Evolutionary conservation across 2,329 filamentous ascomycete genomes (phyloP).

Genomic region (Drechslerella dactyloides): DNA sequence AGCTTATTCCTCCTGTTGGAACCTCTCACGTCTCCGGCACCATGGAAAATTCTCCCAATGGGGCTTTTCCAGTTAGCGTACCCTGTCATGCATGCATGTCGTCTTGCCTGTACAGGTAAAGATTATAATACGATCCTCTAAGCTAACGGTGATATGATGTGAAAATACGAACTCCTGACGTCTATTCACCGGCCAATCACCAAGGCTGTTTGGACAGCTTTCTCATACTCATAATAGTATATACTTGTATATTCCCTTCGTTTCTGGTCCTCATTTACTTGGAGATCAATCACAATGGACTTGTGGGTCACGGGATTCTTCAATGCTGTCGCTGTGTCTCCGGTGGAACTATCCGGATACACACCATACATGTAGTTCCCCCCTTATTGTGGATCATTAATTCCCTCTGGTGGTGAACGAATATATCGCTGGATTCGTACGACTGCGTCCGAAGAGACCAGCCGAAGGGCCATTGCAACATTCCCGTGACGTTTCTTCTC

Average conservation of each 20-base stretch:
- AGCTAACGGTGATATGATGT: neutral
- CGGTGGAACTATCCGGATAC: neutral
- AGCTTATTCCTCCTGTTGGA: constrained; percentile 6
- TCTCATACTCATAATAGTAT: too few relatives aligned
- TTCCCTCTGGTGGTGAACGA: constrained; percentile 1
- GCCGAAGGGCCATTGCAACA: too few relatives aligned
- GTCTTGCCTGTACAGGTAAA: neutral
- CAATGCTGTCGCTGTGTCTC: neutral
- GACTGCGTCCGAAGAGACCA: too few relatives aligned
- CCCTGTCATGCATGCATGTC: neutral
- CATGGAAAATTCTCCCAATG: constrained; percentile 4
- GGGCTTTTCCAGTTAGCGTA: neutral
- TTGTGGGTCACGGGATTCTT: constrained; percentile 9
- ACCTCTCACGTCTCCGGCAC: constrained; percentile 6
- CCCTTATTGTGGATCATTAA: constrained; percentile 4
- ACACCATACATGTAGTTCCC: too few relatives aligned
- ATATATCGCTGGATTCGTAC: too few relatives aligned
- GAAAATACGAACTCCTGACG: constrained; percentile 2
- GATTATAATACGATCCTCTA: neutral
- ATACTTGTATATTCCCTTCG: neutral
- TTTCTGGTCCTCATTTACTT: neutral
- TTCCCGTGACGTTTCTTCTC: too few relatives aligned
- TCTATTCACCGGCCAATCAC: neutral
- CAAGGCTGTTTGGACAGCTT: neutral
- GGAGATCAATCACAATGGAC: neutral